Evolutionary conservation across 1,139 yeast genomes (phyloP).

Genomic region (Candida dubliniensis): DNA sequence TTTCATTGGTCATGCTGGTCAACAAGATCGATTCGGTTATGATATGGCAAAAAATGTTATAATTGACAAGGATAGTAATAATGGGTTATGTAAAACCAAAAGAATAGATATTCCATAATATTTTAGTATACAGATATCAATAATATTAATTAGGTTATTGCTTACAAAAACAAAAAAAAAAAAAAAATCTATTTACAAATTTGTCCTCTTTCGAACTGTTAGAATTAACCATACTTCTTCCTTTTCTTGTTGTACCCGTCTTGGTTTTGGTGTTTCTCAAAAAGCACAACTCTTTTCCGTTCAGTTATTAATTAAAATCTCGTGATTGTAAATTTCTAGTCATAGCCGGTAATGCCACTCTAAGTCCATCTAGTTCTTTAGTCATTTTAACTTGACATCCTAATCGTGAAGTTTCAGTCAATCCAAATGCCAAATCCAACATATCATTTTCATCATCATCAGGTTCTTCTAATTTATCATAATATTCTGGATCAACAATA

Average conservation of each 20-base stretch:
- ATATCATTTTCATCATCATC: conserved; percentile 97
- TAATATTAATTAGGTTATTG: neutral
- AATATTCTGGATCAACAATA: conserved; percentile 91
- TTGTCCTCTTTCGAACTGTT: neutral
- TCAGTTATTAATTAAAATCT: conserved; percentile 49
- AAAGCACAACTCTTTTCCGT: too few species aligned
- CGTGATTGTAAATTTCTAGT: conserved; percentile 83
- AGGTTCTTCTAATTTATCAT: conserved; percentile 91
- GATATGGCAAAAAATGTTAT: conserved; percentile 23
- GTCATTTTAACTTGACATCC: conserved; percentile 94
- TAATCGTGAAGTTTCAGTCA: conserved; percentile 91
- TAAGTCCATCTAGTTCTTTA: conserved; percentile 85
- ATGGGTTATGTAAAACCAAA: conserved; percentile 19
- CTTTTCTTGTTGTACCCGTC: neutral
- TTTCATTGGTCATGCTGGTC: conserved; percentile 21
- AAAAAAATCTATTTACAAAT: neutral
- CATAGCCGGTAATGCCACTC: conserved; percentile 98
- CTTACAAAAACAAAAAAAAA: too few species aligned
- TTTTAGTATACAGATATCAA: neutral
- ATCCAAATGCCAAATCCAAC: conserved; percentile 95
- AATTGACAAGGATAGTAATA: neutral
- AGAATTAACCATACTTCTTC: neutral
- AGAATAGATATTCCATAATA: conserved; percentile 17
- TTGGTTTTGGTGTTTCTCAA: neutral
- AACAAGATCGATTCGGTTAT: conserved; percentile 25